A percentile compares a stretch with the other conserved stretches of the same genome.
These are phyloP conservation scores for Ophiocytium majus DNA, from an alignment of 352 stramenopile genomes.

Conservation along the genomic window DNA sequence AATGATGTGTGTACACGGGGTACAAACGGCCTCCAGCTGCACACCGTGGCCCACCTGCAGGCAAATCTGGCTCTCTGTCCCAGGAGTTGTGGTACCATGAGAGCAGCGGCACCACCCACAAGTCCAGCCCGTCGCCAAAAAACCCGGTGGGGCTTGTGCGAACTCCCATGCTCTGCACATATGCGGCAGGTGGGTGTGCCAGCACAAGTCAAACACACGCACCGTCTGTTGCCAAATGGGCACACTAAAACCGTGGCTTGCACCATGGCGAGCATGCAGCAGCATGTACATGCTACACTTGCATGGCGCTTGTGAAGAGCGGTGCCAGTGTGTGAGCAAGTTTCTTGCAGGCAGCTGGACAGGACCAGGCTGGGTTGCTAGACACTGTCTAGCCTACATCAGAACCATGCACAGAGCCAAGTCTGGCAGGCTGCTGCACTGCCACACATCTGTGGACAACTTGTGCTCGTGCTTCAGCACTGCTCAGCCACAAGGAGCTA, in stretches of 20 bases:
- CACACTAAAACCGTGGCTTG: neutral
- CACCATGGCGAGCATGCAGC: neutral
- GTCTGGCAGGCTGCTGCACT: too few species aligned
- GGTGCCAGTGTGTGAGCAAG: neutral
- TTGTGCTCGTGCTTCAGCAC: too few species aligned
- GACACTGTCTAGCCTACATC: too few species aligned
- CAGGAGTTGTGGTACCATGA: conserved; percentile 59
- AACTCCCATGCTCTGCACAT: conserved; percentile 29
- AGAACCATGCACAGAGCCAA: too few species aligned
- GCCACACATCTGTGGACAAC: too few species aligned
- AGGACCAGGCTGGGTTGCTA: too few species aligned
- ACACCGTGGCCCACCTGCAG: conserved; percentile 30
- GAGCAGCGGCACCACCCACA: conserved; percentile 54
- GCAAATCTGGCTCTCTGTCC: conserved; percentile 56
- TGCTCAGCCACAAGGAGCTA: too few species aligned
- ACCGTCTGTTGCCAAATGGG: neutral
- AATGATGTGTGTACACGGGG: too few species aligned
- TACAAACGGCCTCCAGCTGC: too few species aligned
- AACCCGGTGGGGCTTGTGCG: conserved; percentile 29
- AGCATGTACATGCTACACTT: neutral
- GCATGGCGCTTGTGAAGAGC: neutral
- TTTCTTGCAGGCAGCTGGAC: neutral
- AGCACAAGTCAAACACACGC: neutral
- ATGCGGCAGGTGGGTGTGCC: neutral
- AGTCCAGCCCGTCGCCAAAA: neutral